Evolutionary conservation across 345 rosid species (phyloP).

Genomic region (Linum usitatissimum): DNA sequence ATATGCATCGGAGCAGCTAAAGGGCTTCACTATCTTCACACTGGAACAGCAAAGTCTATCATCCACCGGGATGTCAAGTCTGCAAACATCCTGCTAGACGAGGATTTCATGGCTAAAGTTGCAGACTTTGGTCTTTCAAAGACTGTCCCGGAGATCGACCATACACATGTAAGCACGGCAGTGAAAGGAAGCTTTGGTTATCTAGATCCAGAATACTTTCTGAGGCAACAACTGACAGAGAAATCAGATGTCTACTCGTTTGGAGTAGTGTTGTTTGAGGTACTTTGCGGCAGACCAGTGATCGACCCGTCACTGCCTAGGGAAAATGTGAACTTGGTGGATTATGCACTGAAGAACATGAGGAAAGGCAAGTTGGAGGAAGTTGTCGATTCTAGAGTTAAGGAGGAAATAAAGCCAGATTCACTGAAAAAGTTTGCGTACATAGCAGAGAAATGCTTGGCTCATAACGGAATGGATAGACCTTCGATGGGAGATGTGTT

Average conservation of each 20-base stretch:
- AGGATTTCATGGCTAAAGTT: constrained; percentile 10
- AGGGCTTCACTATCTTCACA: constrained; percentile 10
- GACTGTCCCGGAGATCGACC: constrained; percentile 12
- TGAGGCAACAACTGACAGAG: constrained; percentile 15
- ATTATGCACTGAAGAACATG: constrained; percentile 12
- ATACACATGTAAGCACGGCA: constrained; percentile 18
- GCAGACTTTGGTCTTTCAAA: constrained; percentile 19
- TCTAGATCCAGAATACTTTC: constrained; percentile 17
- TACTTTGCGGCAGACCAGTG: constrained; percentile 13
- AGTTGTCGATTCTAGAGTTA: constrained; percentile 8
- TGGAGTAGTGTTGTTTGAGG: constrained; percentile 17
- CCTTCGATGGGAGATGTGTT: constrained; percentile 16
- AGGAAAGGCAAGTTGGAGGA: constrained; percentile 6
- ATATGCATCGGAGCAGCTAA: constrained; percentile 12
- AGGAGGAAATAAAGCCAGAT: constrained; percentile 3
- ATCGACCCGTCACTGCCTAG: constrained; percentile 13
- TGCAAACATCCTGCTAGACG: constrained; percentile 4
- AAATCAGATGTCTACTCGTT: constrained; percentile 19
- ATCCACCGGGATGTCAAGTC: constrained; percentile 17
- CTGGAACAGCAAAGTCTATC: constrained; percentile 4
- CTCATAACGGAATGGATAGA: constrained; percentile 11
- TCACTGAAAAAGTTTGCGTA: constrained; percentile 15
- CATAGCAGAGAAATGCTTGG: constrained; percentile 18
- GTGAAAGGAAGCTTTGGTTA: constrained; percentile 19
- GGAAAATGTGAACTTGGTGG: constrained; percentile 15